Evolutionary conservation across 2,329 filamentous ascomycete genomes (phyloP).

Genomic region (Ceratocystis alfenasii): DNA sequence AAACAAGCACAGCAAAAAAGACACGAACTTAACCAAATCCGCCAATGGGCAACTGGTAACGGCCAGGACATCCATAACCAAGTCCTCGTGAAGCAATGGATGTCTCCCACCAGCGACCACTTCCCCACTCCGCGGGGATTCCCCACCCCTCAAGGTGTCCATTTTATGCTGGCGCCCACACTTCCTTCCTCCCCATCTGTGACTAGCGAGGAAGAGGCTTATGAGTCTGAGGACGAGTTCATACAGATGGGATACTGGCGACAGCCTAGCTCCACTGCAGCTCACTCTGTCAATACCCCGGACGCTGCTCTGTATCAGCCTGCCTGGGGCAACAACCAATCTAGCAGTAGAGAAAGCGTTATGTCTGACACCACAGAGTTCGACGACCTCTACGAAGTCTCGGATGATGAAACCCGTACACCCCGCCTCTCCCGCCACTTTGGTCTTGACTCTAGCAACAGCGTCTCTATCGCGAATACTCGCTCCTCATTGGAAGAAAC

Average conservation of each 20-base stretch:
- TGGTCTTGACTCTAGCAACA: neutral
- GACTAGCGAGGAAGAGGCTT: slow-evolving; percentile 36
- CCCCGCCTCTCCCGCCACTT: slow-evolving; percentile 13
- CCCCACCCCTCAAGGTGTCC: slow-evolving; percentile 56
- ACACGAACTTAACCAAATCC: neutral
- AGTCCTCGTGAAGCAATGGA: slow-evolving; percentile 46
- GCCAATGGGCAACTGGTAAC: slow-evolving; percentile 13
- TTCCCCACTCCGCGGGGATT: slow-evolving; percentile 45
- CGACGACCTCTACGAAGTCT: slow-evolving; percentile 78
- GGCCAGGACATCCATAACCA: slow-evolving; percentile 26
- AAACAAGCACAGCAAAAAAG: neutral
- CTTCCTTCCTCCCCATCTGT: slow-evolving; percentile 50
- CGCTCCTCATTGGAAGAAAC: slow-evolving; percentile 6
- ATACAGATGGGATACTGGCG: slow-evolving; percentile 23
- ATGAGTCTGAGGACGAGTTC: neutral
- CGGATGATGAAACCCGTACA: slow-evolving; percentile 56
- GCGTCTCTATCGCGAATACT: neutral
- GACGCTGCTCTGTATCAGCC: slow-evolving; percentile 19
- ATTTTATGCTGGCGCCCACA: slow-evolving; percentile 52
- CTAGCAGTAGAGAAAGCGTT: slow-evolving; percentile 47
- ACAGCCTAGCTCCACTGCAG: slow-evolving; percentile 18
- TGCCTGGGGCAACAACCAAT: slow-evolving; percentile 36
- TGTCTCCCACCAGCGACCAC: slow-evolving; percentile 49
- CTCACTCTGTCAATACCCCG: neutral
- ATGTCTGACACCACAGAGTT: slow-evolving; percentile 60